phyloP scores from a whole-genome alignment of 2,329 filamentous ascomycete genomes.

The Polytolypa hystricis region DNA sequence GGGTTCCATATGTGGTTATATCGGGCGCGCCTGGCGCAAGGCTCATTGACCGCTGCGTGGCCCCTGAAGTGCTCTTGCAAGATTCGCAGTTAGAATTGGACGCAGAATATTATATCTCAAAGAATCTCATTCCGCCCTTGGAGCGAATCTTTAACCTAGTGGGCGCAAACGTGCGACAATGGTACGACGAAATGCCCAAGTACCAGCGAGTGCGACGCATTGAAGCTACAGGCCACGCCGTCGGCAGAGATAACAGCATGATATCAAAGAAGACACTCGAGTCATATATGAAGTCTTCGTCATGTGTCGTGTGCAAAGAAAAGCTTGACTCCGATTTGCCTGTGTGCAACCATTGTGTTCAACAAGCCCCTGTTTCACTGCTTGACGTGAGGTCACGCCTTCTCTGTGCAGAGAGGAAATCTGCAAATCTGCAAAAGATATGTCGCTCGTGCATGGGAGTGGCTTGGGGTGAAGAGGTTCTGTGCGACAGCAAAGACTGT shows the following conservation, averaged over 20 bases:
- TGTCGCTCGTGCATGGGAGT: slow-evolving; percentile 73
- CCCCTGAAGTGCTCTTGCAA: slow-evolving; percentile 68
- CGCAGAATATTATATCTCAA: slow-evolving; percentile 91
- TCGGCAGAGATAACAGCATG: slow-evolving; percentile 8
- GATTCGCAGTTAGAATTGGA: slow-evolving; percentile 74
- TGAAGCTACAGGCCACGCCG: slow-evolving; percentile 26
- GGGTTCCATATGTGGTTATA: slow-evolving; percentile 88
- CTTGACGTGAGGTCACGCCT: slow-evolving; percentile 53
- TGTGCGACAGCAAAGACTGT: slow-evolving; percentile 83
- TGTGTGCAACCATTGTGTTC: slow-evolving; percentile 29
- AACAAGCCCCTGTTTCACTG: slow-evolving; percentile 45
- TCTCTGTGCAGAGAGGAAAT: slow-evolving; percentile 51
- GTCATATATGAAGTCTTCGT: slow-evolving; percentile 73
- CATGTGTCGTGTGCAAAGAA: slow-evolving; percentile 64
- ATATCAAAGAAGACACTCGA: slow-evolving; percentile 65
- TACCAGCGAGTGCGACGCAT: slow-evolving; percentile 61
- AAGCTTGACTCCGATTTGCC: slow-evolving; percentile 41
- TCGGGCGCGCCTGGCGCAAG: slow-evolving; percentile 76
- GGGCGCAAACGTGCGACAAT: slow-evolving; percentile 76
- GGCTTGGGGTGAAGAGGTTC: slow-evolving; percentile 63
- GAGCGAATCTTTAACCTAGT: slow-evolving; percentile 96
- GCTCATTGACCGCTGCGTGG: slow-evolving; percentile 79
- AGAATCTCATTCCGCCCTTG: slow-evolving; percentile 88
- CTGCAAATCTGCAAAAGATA: slow-evolving; percentile 53
- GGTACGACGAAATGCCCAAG: slow-evolving; percentile 98